phyloP scores from a whole-genome alignment of 139 green algal species.

The Mesotaenium endlicherianum region DNA sequence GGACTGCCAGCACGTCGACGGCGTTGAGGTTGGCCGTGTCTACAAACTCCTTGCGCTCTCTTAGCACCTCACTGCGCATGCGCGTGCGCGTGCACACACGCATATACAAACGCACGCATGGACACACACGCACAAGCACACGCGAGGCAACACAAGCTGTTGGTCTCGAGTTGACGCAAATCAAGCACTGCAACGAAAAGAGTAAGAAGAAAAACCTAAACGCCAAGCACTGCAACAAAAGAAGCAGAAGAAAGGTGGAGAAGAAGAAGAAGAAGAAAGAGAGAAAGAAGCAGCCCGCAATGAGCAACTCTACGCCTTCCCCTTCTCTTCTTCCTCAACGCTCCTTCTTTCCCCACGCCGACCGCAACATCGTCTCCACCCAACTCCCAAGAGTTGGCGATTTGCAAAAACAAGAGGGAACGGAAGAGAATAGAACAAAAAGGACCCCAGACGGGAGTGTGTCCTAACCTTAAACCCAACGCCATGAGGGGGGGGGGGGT shows the following conservation, averaged over 20 bases:
- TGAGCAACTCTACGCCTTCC: background rate
- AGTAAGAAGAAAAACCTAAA: background rate
- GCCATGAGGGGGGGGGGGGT: background rate
- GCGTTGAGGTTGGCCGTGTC: slow-evolving; percentile 26
- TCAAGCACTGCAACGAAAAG: background rate
- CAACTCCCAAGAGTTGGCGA: background rate
- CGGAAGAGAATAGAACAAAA: background rate
- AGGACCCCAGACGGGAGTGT: too few relatives aligned
- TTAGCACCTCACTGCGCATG: slow-evolving; percentile 31
- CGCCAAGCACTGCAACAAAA: background rate
- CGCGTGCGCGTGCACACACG: too few relatives aligned
- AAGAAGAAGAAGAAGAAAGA: background rate
- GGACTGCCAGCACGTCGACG: slow-evolving; percentile 51
- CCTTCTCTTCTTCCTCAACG: background rate
- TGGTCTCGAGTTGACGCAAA: background rate
- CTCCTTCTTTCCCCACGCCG: background rate
- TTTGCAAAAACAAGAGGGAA: background rate
- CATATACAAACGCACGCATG: background rate
- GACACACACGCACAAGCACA: background rate
- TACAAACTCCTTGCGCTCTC: slow-evolving; percentile 9
- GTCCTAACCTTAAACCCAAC: background rate
- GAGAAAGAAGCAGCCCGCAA: background rate
- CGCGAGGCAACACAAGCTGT: background rate
- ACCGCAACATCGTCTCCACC: background rate
- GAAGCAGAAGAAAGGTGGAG: background rate